Conservation (phyloP, 495 filamentous ascomycete genomes). For the Penicillium argentinense region DNA sequence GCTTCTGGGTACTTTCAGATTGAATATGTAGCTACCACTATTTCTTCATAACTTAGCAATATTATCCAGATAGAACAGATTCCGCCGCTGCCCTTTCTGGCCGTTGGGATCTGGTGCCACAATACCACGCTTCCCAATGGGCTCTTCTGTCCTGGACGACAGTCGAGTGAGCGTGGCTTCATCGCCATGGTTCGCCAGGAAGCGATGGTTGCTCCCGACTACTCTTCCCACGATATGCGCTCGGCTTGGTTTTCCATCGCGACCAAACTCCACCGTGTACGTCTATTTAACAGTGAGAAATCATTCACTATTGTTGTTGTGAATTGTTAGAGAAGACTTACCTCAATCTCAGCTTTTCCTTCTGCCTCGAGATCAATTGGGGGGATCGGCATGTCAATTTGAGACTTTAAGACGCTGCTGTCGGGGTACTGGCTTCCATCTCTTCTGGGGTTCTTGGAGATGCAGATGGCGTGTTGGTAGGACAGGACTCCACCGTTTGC, state of each 20-base stretch:
- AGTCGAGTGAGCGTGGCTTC: constrained; percentile 7
- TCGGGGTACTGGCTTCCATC: constrained; percentile 40
- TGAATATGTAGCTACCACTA: too few relatives aligned
- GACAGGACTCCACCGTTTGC: constrained; percentile 56
- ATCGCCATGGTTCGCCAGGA: constrained; percentile 52
- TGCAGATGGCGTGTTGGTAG: constrained; percentile 53
- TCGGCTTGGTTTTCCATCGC: constrained; percentile 40
- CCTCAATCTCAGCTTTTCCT: constrained; percentile 50
- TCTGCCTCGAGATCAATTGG: constrained; percentile 36
- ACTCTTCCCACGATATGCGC: constrained; percentile 52
- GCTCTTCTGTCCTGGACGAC: constrained; percentile 4
- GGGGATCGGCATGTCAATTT: constrained; percentile 28
- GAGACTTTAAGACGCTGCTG: constrained; percentile 31
- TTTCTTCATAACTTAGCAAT: neutral
- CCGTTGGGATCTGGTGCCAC: constrained; percentile 4
- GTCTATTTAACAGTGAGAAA: constrained; percentile 35
- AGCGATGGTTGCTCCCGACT: constrained; percentile 39
- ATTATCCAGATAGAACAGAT: constrained; percentile 11
- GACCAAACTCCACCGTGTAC: constrained; percentile 53
- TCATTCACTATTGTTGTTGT: too few relatives aligned
- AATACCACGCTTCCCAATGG: constrained; percentile 6
- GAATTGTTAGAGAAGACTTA: too few relatives aligned
- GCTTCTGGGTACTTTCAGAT: too few relatives aligned
- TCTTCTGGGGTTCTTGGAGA: constrained; percentile 40
- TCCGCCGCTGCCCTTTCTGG: constrained; percentile 5